These are phyloP conservation scores for Pestalotiopsis sp. DNA, from an alignment of 2,329 filamentous ascomycete genomes.

Conservation along the genomic window DNA sequence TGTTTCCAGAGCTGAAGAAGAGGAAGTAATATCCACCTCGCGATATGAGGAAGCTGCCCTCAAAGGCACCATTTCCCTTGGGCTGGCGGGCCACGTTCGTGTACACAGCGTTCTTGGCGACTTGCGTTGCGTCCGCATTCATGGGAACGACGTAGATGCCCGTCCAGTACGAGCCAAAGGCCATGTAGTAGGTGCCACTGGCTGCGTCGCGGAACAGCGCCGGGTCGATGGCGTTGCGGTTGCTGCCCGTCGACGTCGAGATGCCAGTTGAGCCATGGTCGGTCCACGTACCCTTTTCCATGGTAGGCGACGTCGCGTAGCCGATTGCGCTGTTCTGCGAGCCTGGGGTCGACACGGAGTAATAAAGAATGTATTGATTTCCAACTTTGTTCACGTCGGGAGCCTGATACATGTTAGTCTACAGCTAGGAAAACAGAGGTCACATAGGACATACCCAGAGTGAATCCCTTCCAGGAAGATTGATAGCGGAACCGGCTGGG, in stretches of 20 bases:
- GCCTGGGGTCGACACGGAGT: constrained; percentile 16
- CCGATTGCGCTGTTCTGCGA: constrained; percentile 18
- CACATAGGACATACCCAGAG: constrained; percentile 34
- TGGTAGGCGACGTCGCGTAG: constrained; percentile 17
- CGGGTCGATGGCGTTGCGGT: constrained; percentile 56
- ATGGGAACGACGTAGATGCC: neutral
- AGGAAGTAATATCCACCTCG: constrained; percentile 59
- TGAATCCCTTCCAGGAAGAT: constrained; percentile 33
- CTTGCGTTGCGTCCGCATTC: neutral
- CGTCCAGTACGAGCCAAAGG: constrained; percentile 5
- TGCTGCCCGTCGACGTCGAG: constrained; percentile 30
- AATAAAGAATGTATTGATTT: constrained; percentile 19
- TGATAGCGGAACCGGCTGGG: constrained; percentile 34
- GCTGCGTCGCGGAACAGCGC: neutral
- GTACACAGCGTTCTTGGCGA: neutral
- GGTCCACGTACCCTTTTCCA: constrained; percentile 19
- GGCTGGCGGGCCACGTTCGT: constrained; percentile 1
- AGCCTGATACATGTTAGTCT: constrained; percentile 13
- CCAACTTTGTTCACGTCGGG: constrained; percentile 20
- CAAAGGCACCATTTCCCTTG: neutral
- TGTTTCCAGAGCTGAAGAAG: constrained; percentile 59
- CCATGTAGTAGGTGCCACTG: constrained; percentile 1
- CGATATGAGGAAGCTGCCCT: constrained; percentile 42
- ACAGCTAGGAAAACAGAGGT: neutral
- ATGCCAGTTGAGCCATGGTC: constrained; percentile 20